Conservation (phyloP, 1,139 yeast genomes). For the Lodderomyces theae region DNA sequence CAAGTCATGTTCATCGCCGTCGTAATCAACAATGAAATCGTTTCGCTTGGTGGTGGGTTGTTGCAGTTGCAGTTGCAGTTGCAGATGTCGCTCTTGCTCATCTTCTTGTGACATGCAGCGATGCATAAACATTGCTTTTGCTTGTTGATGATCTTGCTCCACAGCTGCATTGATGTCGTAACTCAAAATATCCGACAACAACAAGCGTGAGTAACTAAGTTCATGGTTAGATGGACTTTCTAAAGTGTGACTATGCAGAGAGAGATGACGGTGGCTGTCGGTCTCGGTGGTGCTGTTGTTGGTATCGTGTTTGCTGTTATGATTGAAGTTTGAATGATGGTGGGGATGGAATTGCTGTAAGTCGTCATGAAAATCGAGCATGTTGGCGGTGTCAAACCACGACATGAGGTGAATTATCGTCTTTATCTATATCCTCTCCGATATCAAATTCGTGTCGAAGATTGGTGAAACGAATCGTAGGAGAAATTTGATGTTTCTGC, state of each 20-base stretch:
- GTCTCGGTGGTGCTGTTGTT: background rate
- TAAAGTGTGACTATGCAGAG: background rate
- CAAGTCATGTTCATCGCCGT: slow-evolving; percentile 1
- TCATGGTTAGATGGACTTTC: background rate
- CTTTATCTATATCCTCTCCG: too few relatives aligned
- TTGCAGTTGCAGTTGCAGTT: background rate
- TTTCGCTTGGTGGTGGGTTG: background rate
- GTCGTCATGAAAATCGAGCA: slow-evolving; percentile 12
- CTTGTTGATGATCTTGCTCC: slow-evolving; percentile 1
- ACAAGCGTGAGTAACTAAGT: background rate
- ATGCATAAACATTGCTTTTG: background rate
- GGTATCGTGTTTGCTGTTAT: background rate
- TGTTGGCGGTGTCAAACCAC: slow-evolving; percentile 9
- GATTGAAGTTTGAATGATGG: background rate
- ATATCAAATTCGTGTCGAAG: background rate
- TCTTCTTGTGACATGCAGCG: background rate
- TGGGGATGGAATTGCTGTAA: too few relatives aligned
- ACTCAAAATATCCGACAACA: slow-evolving; percentile 5
- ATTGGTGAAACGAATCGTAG: too few relatives aligned
- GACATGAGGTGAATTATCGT: too few relatives aligned
- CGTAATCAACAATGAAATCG: slow-evolving; percentile 1
- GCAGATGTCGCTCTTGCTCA: background rate
- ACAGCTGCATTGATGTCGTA: slow-evolving; percentile 2
- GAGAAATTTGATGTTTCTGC: too few relatives aligned
- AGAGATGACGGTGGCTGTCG: background rate